Evolutionary conservation across 306 rosid species (phyloP).

Genomic region (Quercus wislizeni): DNA sequence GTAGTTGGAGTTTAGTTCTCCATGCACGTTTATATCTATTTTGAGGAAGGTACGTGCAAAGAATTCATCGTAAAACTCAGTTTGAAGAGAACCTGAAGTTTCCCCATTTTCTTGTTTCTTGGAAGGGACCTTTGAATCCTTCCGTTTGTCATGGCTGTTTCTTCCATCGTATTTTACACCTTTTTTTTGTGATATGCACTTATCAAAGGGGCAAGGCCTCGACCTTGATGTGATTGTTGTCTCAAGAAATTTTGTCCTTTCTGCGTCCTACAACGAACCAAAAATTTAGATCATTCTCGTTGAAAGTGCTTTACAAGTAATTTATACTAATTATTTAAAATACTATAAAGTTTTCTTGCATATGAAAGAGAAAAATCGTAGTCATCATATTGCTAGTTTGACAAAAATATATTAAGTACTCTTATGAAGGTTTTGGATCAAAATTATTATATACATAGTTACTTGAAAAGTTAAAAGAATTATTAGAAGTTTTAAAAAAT

Average conservation of each 20-base stretch:
- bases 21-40: neutral
- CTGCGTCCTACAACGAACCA: constrained; percentile 32
- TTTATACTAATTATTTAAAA: too few species aligned
- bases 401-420: neutral
- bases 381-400: neutral
- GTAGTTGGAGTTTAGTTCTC: neutral
- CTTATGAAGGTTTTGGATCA: neutral
- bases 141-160: neutral
- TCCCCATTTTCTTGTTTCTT: neutral
- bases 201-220: constrained; percentile 16
- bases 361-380: neutral
- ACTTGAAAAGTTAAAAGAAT: too few species aligned
- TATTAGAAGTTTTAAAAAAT: too few species aligned
- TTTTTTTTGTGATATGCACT: constrained; percentile 8
- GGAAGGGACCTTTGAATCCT: neutral
- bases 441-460: too few species aligned
- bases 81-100: constrained; percentile 9
- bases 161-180: constrained; percentile 14
- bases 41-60: neutral
- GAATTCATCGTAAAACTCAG: neutral
- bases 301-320: too few species aligned
- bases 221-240: constrained; percentile 20
- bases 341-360: too few species aligned
- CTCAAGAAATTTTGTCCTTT: constrained; percentile 14
- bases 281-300: neutral